phyloP scores from a whole-genome alignment of 306 rosid genomes.

The Vigna unguiculata region DNA sequence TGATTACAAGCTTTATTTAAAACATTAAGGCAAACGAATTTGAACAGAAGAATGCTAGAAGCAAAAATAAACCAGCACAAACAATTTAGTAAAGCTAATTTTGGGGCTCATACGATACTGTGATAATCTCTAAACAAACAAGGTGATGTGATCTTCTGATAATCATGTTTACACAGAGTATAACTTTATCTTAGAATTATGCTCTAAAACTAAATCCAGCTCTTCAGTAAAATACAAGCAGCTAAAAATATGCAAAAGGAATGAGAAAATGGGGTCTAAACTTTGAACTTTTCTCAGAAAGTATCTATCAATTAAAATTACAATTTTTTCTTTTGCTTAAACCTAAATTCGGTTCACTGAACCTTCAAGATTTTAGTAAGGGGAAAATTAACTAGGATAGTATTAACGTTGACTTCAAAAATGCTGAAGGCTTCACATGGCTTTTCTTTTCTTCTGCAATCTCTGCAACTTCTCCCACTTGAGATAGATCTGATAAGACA shows the following conservation, averaged over 20 bases:
- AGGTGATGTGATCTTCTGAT: slow-evolving; percentile 20
- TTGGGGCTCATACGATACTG: slow-evolving; percentile 5
- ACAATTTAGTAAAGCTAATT: slow-evolving; percentile 7
- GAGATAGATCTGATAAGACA: slow-evolving; percentile 92
- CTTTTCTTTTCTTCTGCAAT: slow-evolving; percentile 83
- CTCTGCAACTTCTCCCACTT: slow-evolving; percentile 90
- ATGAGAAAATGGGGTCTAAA: slow-evolving; percentile 29
- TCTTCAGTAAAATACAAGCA: slow-evolving; percentile 35
- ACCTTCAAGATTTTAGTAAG: slow-evolving; percentile 40
- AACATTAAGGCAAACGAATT: slow-evolving; percentile 5
- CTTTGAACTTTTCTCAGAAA: slow-evolving; percentile 18
- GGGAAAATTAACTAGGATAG: slow-evolving; percentile 24
- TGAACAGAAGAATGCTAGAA: not conserved
- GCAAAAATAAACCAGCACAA: slow-evolving; percentile 27
- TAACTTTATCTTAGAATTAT: slow-evolving; percentile 18
- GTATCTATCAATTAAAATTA: slow-evolving; percentile 58
- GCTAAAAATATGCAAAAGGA: slow-evolving; percentile 16
- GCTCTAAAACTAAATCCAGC: slow-evolving; percentile 26
- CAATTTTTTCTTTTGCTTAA: slow-evolving; percentile 36
- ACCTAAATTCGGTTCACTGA: slow-evolving; percentile 49
- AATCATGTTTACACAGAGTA: slow-evolving; percentile 34
- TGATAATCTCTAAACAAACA: slow-evolving; percentile 21
- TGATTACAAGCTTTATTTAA: not conserved
- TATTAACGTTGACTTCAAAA: slow-evolving; percentile 51
- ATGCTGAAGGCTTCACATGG: slow-evolving; percentile 56